Evolutionary conservation across 2,329 filamentous ascomycete genomes (phyloP).

Genomic region (Ophiocordyceps camponoti-leonardi): DNA sequence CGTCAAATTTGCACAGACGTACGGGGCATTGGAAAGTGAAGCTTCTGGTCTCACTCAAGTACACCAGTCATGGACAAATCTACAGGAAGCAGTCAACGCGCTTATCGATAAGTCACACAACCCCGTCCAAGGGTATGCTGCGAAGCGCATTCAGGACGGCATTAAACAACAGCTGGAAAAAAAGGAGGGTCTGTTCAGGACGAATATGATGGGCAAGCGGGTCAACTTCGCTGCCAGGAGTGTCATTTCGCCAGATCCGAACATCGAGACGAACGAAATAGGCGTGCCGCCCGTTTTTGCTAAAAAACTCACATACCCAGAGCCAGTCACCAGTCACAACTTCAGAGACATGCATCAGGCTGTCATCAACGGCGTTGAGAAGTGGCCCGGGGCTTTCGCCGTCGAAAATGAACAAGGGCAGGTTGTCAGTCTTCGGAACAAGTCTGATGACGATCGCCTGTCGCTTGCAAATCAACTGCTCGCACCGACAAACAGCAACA

Average conservation of each 20-base stretch:
- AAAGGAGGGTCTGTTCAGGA: constrained; percentile 94
- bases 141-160: constrained; percentile 68
- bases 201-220: constrained; percentile 99
- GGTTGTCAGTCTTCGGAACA: constrained; percentile 72
- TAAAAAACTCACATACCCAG: constrained; percentile 86
- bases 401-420: constrained; percentile 95
- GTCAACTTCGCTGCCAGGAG: constrained; percentile 95
- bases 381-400: constrained; percentile 85
- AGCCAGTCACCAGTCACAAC: constrained; percentile 94
- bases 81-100: constrained; percentile 86
- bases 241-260: constrained; percentile 96
- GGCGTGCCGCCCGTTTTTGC: constrained; percentile 97
- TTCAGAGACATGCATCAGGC: constrained; percentile 91
- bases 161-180: constrained; percentile 98
- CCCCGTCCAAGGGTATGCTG: constrained; percentile 61
- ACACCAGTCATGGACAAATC: constrained; percentile 46
- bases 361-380: constrained; percentile 84
- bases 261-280: constrained; percentile 98
- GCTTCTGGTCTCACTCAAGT: constrained; percentile 41
- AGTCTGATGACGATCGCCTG: constrained; percentile 72
- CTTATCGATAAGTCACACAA: constrained; percentile 82
- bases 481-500: constrained; percentile 59
- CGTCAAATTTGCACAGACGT: constrained; percentile 56
- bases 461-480: constrained; percentile 87
- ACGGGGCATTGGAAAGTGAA: constrained; percentile 29